phyloP scores from a whole-genome alignment of 192 early-diverging fungal species.

The Mortierella antarctica region DNA sequence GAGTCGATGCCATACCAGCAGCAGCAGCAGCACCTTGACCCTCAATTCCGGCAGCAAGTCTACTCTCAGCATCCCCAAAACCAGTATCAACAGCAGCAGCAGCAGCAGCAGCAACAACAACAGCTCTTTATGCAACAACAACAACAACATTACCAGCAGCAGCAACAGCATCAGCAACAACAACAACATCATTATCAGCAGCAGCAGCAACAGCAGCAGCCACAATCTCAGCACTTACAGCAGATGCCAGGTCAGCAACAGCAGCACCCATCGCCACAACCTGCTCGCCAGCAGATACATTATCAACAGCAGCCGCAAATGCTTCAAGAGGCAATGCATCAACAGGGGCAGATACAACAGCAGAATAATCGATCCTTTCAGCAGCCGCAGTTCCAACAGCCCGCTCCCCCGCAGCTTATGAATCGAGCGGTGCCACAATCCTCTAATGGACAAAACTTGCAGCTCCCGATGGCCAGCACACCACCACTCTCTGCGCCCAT shows the following conservation, averaged over 20 bases:
- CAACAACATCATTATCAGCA: constrained; percentile 13
- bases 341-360: neutral
- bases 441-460: constrained; percentile 22
- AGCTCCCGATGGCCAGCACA: constrained; percentile 34
- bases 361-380: constrained; percentile 7
- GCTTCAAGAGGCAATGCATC: constrained; percentile 10
- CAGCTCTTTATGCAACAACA: constrained; percentile 18
- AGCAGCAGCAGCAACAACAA: constrained; percentile 23
- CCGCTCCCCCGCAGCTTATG: constrained; percentile 13
- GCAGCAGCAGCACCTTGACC: constrained; percentile 27
- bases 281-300: constrained; percentile 24
- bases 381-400: constrained; percentile 13
- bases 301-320: constrained; percentile 30
- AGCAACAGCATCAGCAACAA: constrained; percentile 19
- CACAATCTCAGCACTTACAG: constrained; percentile 2
- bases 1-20: constrained; percentile 32
- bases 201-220: constrained; percentile 21
- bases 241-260: constrained; percentile 8
- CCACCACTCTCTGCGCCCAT: neutral
- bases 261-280: constrained; percentile 33
- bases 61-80: constrained; percentile 29
- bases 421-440: constrained; percentile 26
- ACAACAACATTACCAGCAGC: constrained; percentile 13
- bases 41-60: constrained; percentile 27
- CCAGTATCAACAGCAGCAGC: constrained; percentile 23